Evolutionary conservation across 2,329 filamentous ascomycete genomes (phyloP), one percentile per base, ranked within the genome.

Genomic region (Mycosphaerelloides madeirae): DNA sequence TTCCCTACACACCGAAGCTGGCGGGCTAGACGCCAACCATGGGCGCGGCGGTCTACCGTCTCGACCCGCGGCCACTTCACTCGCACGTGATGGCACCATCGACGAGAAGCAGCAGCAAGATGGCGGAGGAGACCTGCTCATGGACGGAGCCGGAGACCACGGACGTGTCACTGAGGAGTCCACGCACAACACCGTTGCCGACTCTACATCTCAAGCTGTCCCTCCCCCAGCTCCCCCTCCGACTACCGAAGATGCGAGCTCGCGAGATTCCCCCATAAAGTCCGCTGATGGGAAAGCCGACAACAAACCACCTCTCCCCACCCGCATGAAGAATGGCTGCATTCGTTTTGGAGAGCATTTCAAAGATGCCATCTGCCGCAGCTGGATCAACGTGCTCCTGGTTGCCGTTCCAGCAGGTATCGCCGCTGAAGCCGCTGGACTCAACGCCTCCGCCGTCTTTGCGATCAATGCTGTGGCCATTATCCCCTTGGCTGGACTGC

Each of bases 371-470:
- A 58, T 90, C 50, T 76, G 81, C 33, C 80, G 86, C 62, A 88
- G 82, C 71, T 88, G 83, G 78, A 72, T 91, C 70, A 91, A 93
- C 63, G 58, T 87, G 43, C 71, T 91, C 54, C 72, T 91, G 51
- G 68, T 90, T 43, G 89, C 89, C 60, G 86, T 91, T 22, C 87
- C 86, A 6, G 74, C 86, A 41, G 87, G 86, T 56, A 90, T 93
- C 58, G 75, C 75, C 47, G 74, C 81, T 44, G 73, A 84, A 43
- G 60, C 65, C 9, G 64, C 67, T 12, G 51, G 59, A 20, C 50
- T 74, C 37, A 67, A 61, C 37, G 57, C 70, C 6, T 60, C 66
- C 14, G 65, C 73, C 44, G 64, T 75, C 55, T 76, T 76, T 59
- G 66, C 71, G 41, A 68, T 76, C 66, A 76, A 76, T 51, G 72